These are phyloP conservation scores for Fusarium sp. DNA, from an alignment of 2,329 filamentous ascomycete species.

Conservation along the genomic window DNA sequence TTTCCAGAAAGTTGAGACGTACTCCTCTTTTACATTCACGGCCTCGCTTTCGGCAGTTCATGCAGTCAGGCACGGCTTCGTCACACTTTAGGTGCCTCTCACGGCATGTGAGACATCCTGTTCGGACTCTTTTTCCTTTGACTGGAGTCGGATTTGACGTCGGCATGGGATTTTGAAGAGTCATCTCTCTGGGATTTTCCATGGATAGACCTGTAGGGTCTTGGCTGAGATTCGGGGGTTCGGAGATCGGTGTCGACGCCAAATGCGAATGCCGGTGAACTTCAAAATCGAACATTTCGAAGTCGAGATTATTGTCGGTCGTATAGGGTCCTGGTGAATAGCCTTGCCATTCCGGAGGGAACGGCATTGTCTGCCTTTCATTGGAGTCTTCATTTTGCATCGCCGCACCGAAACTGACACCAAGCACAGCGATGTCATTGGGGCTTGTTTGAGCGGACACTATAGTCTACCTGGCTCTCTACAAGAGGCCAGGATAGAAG, in stretches of 20 bases:
- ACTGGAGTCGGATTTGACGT: constrained; percentile 25
- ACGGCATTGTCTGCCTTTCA: constrained; percentile 33
- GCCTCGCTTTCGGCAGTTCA: constrained; percentile 91
- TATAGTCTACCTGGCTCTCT: constrained; percentile 26
- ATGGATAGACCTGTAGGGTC: constrained; percentile 5
- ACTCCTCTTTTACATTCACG: constrained; percentile 87
- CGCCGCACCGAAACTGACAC: constrained; percentile 39
- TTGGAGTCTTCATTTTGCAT: constrained; percentile 44
- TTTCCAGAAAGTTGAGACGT: constrained; percentile 91
- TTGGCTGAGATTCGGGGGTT: constrained; percentile 21
- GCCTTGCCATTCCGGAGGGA: constrained; percentile 26
- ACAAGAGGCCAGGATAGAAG: constrained; percentile 21
- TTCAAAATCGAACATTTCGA: constrained; percentile 14
- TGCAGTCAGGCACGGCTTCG: constrained; percentile 72
- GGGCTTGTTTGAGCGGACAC: constrained; percentile 30
- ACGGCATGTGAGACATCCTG: constrained; percentile 90
- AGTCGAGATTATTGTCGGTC: background rate
- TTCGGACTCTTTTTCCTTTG: constrained; percentile 81
- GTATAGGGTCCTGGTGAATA: constrained; percentile 26
- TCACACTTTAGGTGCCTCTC: constrained; percentile 94
- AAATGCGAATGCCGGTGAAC: constrained; percentile 18
- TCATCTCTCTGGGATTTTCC: constrained; percentile 31
- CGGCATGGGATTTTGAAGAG: constrained; percentile 11
- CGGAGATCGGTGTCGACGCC: constrained; percentile 12
- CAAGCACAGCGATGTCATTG: constrained; percentile 40